These are phyloP conservation scores for Krasilnikovozyma curviuscula DNA, from an alignment of 768 basidiomycete species.

Conservation along the genomic window DNA sequence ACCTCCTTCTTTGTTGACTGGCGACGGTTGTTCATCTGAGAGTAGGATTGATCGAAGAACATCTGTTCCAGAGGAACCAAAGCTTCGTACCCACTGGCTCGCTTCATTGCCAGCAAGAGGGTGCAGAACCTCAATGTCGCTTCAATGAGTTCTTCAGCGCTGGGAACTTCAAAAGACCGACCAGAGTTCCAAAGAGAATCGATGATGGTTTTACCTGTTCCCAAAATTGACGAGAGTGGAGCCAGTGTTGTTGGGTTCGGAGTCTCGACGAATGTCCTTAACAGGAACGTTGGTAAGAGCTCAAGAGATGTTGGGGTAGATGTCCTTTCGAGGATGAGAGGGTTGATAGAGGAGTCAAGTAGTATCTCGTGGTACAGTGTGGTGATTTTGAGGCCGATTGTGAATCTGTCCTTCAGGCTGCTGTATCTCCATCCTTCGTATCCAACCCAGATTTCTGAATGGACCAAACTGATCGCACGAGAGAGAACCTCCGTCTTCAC, in stretches of 20 bases:
- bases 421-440: constrained; percentile 71
- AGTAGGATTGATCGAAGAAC: constrained; percentile 2
- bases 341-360: constrained; percentile 5
- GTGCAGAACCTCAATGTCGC: constrained; percentile 45
- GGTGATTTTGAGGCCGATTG: constrained; percentile 51
- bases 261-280: constrained; percentile 51
- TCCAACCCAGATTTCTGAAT: constrained; percentile 73
- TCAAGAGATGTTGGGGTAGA: background rate
- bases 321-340: constrained; percentile 12
- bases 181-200: constrained; percentile 42
- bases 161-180: constrained; percentile 47
- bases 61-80: constrained; percentile 51
- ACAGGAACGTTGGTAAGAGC: constrained; percentile 27
- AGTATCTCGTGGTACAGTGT: constrained; percentile 50
- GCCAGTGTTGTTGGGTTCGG: constrained; percentile 62
- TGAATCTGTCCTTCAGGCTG: constrained; percentile 61
- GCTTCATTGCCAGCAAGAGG: constrained; percentile 46
- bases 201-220: constrained; percentile 41
- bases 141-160: constrained; percentile 49
- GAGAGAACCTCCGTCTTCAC: constrained; percentile 69
- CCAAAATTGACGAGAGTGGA: constrained; percentile 54
- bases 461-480: constrained; percentile 56
- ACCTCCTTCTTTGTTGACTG: constrained; percentile 37
- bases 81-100: constrained; percentile 24
- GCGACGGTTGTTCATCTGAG: background rate